phyloP scores from a whole-genome alignment of 164 flowering plant species.

The Kalanchoe fedtschenkoi region DNA sequence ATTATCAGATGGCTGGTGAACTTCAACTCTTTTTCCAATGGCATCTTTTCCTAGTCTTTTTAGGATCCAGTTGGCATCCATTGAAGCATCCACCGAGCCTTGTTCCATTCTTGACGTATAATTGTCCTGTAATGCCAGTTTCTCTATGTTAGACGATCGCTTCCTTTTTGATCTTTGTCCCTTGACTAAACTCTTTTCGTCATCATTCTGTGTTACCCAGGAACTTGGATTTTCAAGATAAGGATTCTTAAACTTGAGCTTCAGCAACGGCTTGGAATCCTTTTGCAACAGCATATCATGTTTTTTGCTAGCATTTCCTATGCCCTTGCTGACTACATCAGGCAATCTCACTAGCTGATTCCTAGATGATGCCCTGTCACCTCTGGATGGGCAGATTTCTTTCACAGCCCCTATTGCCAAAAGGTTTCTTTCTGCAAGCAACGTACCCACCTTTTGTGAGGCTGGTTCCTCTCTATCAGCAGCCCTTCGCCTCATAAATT shows the following conservation, averaged over 20 bases:
- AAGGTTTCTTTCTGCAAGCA: slow-evolving; percentile 25
- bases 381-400: slow-evolving; percentile 22
- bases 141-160: slow-evolving; percentile 58
- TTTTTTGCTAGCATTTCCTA: slow-evolving; percentile 15
- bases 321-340: slow-evolving; percentile 18
- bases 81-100: slow-evolving; percentile 46
- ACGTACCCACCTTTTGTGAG: slow-evolving; percentile 20
- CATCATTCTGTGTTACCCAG: slow-evolving; percentile 40
- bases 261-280: slow-evolving; percentile 63
- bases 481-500: slow-evolving; percentile 18
- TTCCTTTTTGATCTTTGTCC: slow-evolving; percentile 96
- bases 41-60: slow-evolving; percentile 95
- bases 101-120: slow-evolving; percentile 19
- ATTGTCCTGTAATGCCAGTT: slow-evolving; percentile 29
- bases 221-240: slow-evolving; percentile 38
- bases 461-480: slow-evolving; percentile 22
- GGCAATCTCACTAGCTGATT: slow-evolving; percentile 30
- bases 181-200: slow-evolving; percentile 60
- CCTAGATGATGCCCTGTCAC: slow-evolving; percentile 23
- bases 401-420: slow-evolving; percentile 14
- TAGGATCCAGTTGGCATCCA: slow-evolving; percentile 91
- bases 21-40: slow-evolving; percentile 88
- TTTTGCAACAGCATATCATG: slow-evolving; percentile 28
- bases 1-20: slow-evolving; percentile 69
- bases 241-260: slow-evolving; percentile 74